Percentiles rank a stretch among this genome's conserved stretches.
phyloP scores from a whole-genome alignment of 805 yeast species.

The Ogataea zsoltii region DNA sequence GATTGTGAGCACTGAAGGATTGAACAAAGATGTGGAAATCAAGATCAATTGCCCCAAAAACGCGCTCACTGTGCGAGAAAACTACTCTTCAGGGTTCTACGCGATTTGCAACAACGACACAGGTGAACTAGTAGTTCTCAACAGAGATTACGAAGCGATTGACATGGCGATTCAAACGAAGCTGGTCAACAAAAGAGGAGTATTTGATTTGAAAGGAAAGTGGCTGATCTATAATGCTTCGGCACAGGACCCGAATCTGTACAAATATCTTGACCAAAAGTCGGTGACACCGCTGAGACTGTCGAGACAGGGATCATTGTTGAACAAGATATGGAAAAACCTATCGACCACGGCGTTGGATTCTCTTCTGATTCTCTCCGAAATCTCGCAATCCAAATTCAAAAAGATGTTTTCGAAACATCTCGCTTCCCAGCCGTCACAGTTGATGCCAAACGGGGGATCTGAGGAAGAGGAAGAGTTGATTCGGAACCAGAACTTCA shows the following conservation, averaged over 20 bases:
- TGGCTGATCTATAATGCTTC: slow-evolving; percentile 52
- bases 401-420: slow-evolving; percentile 36
- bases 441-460: slow-evolving; percentile 3
- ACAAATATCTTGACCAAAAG: slow-evolving; percentile 12
- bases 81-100: slow-evolving; percentile 17
- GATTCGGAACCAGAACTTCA: slow-evolving; percentile 22
- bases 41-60: slow-evolving; percentile 3
- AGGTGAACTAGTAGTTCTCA: slow-evolving; percentile 15
- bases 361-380: slow-evolving; percentile 40
- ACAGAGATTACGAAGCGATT: background rate
- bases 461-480: slow-evolving; percentile 15
- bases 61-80: slow-evolving; percentile 13
- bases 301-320: slow-evolving; percentile 47
- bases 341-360: slow-evolving; percentile 55
- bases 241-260: slow-evolving; percentile 35
- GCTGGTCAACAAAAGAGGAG: slow-evolving; percentile 38
- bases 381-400: slow-evolving; percentile 47
- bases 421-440: background rate
- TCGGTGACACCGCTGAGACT: slow-evolving; percentile 46
- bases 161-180: slow-evolving; percentile 13
- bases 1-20: slow-evolving; percentile 6
- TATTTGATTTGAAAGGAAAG: slow-evolving; percentile 49
- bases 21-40: slow-evolving; percentile 1
- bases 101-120: slow-evolving; percentile 17
- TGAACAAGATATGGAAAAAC: slow-evolving; percentile 47